Conservation (phyloP, 805 yeast species). For the Schizosaccharomyces osmophilus region DNA sequence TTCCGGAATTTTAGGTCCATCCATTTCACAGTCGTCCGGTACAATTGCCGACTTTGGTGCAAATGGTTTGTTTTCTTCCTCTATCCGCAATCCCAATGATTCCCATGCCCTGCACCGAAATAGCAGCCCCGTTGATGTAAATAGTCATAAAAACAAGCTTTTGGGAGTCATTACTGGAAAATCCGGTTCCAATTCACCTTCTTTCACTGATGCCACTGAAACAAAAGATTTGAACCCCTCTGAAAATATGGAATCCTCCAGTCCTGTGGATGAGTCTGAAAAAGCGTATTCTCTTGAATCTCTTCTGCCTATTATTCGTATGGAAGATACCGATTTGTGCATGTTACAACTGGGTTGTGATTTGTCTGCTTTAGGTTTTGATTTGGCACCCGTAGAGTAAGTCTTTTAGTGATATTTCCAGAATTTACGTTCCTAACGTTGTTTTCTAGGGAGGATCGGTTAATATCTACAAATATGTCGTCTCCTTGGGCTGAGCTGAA, state of each 20-base stretch:
- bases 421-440: neutral
- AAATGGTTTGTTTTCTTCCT: too few relatives aligned
- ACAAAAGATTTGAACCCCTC: neutral
- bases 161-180: neutral
- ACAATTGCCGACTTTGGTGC: too few relatives aligned
- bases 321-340: conserved; percentile 38
- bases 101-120: neutral
- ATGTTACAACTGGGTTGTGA: conserved; percentile 57
- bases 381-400: conserved; percentile 21
- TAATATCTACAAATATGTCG: neutral
- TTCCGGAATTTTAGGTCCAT: too few relatives aligned
- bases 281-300: conserved; percentile 39
- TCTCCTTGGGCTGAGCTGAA: neutral
- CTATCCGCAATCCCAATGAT: too few relatives aligned
- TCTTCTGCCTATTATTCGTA: conserved; percentile 29
- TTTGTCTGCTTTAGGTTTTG: conserved; percentile 38
- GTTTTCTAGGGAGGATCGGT: neutral
- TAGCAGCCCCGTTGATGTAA: neutral
- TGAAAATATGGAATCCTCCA: neutral
- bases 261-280: neutral
- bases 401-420: conserved; percentile 5
- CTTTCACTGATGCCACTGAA: neutral
- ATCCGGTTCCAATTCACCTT: neutral
- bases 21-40: too few relatives aligned
- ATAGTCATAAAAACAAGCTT: neutral